Evolutionary conservation across 1,284 basidiomycete genomes (phyloP).

Genomic region (Cutaneotrichosporon arboriforme): DNA sequence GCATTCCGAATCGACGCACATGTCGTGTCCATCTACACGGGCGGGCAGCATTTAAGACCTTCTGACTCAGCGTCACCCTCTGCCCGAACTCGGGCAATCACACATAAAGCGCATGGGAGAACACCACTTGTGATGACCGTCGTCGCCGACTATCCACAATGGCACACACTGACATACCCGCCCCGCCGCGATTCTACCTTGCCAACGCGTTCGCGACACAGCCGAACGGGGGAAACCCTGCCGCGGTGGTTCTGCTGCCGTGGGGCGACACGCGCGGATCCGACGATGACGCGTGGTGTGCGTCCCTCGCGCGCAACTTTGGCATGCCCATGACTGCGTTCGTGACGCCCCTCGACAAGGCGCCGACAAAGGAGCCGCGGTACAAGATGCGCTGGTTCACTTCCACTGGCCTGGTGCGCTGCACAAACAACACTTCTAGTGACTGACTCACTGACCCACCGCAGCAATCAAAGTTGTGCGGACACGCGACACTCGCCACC

Average conservation of each 20-base stretch:
- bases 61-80: no score
- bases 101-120: no score
- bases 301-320: slow-evolving; percentile 26
- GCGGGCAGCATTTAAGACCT: no score
- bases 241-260: slow-evolving; percentile 34
- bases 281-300: slow-evolving; percentile 25
- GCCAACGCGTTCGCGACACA: slow-evolving; percentile 34
- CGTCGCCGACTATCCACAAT: not conserved
- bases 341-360: not conserved
- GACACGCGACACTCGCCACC: slow-evolving; percentile 37
- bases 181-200: slow-evolving; percentile 22
- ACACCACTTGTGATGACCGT: no score
- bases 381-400: slow-evolving; percentile 32
- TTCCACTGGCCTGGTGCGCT: slow-evolving; percentile 23
- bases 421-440: no score
- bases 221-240: slow-evolving; percentile 37
- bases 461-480: slow-evolving; percentile 38
- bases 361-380: slow-evolving; percentile 14
- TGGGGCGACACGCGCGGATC: slow-evolving; percentile 14
- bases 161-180: not conserved
- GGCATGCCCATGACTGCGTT: slow-evolving; percentile 36
- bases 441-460: not conserved
- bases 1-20: no score
- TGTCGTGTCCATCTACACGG: no score
- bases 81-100: no score